These are phyloP conservation scores for Geotrichum bryndzae DNA, from an alignment of 1,139 yeast genomes.

Conservation along the genomic window DNA sequence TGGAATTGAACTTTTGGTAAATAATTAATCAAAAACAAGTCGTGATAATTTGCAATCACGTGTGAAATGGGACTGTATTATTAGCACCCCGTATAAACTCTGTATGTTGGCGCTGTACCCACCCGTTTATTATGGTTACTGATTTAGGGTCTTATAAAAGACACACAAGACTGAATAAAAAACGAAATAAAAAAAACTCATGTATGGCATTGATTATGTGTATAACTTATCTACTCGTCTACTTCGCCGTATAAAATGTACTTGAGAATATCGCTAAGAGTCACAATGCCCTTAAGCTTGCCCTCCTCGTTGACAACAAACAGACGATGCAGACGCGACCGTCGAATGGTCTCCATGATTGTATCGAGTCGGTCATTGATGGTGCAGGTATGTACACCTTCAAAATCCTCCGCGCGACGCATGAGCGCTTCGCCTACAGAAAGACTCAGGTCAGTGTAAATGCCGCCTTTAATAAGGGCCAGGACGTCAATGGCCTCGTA, in stretches of 20 bases:
- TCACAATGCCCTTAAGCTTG: conserved; percentile 71
- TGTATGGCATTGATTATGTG: background rate
- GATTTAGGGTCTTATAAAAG: too few relatives aligned
- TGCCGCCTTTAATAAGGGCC: conserved; percentile 89
- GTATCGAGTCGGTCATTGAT: conserved; percentile 80
- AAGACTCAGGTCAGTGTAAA: conserved; percentile 81
- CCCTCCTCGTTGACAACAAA: conserved; percentile 86
- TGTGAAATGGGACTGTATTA: too few relatives aligned
- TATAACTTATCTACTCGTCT: background rate
- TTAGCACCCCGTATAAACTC: too few relatives aligned
- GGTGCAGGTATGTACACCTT: conserved; percentile 96
- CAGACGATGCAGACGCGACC: conserved; percentile 84
- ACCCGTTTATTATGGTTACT: too few relatives aligned
- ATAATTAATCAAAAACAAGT: too few relatives aligned
- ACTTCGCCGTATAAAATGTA: conserved; percentile 67
- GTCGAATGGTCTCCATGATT: conserved; percentile 87
- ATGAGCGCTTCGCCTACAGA: conserved; percentile 95
- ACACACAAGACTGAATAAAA: background rate
- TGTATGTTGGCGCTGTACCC: too few relatives aligned
- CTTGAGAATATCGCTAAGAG: conserved; percentile 84
- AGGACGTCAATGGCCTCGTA: conserved; percentile 95
- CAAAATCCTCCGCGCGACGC: conserved; percentile 93
- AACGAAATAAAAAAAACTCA: background rate
- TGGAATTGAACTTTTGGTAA: too few relatives aligned
- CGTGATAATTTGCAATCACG: too few relatives aligned